These are phyloP conservation scores for Cystobasidiaceae sp. DNA, from an alignment of 1,284 basidiomycete species.

Conservation along the genomic window DNA sequence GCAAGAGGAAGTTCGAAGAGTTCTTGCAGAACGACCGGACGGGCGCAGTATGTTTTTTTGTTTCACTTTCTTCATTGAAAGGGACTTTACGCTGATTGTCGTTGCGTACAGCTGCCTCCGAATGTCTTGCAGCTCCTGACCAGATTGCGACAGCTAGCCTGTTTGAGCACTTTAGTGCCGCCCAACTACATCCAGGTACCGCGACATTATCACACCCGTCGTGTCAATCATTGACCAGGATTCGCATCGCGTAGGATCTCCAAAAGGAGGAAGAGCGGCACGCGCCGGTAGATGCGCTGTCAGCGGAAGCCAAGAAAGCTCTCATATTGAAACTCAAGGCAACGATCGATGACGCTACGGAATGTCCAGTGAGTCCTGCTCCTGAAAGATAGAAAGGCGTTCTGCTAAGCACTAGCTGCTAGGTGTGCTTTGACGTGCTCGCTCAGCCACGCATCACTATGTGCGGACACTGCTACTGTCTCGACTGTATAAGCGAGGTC, in stretches of 20 bases:
- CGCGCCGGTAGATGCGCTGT: slow-evolving; percentile 42
- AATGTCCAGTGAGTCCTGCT: slow-evolving; percentile 53
- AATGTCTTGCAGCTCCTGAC: slow-evolving; percentile 61
- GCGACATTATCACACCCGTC: no score
- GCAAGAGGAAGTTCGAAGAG: slow-evolving; percentile 59
- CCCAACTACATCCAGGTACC: slow-evolving; percentile 59
- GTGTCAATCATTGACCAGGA: not conserved
- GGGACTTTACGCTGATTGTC: not conserved
- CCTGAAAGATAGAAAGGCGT: not conserved
- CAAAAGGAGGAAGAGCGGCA: slow-evolving; percentile 54
- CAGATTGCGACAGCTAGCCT: slow-evolving; percentile 74
- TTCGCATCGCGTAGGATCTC: not conserved
- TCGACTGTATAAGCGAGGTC: slow-evolving; percentile 25
- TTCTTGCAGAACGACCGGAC: slow-evolving; percentile 51
- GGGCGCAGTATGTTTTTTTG: slow-evolving; percentile 35
- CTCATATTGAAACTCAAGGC: slow-evolving; percentile 62
- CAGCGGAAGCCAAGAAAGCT: slow-evolving; percentile 45
- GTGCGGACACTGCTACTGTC: slow-evolving; percentile 24
- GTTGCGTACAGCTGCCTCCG: slow-evolving; percentile 48
- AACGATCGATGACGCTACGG: slow-evolving; percentile 72
- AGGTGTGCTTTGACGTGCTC: slow-evolving; percentile 27
- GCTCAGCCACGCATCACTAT: slow-evolving; percentile 20
- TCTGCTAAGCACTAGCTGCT: not conserved
- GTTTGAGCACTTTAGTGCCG: slow-evolving; percentile 74
- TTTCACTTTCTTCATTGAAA: slow-evolving; percentile 44